phyloP scores from a whole-genome alignment of 2,329 filamentous ascomycete species.

The Arthroderma sp. region DNA sequence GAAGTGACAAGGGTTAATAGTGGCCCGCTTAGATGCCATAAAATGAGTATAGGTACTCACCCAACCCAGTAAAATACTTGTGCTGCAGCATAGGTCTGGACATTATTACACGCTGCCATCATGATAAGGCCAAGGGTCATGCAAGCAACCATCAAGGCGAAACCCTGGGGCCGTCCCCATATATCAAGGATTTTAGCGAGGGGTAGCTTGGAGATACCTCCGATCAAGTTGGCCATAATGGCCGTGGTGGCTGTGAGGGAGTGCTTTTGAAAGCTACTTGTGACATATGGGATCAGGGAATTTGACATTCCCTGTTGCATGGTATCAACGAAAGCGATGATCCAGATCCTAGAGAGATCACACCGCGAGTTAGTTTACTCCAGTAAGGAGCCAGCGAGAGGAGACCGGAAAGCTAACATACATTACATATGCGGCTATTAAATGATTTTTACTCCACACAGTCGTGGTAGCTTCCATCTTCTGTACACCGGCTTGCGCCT shows the following conservation, averaged over 20 bases:
- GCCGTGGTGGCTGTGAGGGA: conserved; percentile 39
- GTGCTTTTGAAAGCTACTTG: conserved; percentile 38
- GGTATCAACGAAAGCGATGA: conserved; percentile 25
- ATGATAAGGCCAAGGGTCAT: conserved; percentile 41
- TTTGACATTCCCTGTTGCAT: conserved; percentile 22
- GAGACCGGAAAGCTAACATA: conserved; percentile 1
- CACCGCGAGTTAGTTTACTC: background rate
- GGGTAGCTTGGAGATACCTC: conserved; percentile 43
- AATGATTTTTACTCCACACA: conserved; percentile 25
- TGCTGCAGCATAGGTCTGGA: conserved; percentile 50
- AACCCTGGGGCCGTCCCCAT: conserved; percentile 46
- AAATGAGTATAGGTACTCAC: conserved; percentile 1
- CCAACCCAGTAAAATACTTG: conserved; percentile 50
- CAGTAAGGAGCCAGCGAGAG: background rate
- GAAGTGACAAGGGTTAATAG: background rate
- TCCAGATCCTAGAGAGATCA: conserved; percentile 19
- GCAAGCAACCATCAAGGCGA: conserved; percentile 32
- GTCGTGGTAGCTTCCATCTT: conserved; percentile 29
- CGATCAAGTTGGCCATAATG: conserved; percentile 42
- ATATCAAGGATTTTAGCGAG: conserved; percentile 49
- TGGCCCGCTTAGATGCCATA: background rate
- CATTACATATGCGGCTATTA: conserved; percentile 23
- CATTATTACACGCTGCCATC: conserved; percentile 48
- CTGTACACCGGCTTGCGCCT: conserved; percentile 22
- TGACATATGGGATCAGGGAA: conserved; percentile 36